These are phyloP conservation scores for Onygenales sp. DNA, from an alignment of 2,329 filamentous ascomycete species.

Conservation along the genomic window DNA sequence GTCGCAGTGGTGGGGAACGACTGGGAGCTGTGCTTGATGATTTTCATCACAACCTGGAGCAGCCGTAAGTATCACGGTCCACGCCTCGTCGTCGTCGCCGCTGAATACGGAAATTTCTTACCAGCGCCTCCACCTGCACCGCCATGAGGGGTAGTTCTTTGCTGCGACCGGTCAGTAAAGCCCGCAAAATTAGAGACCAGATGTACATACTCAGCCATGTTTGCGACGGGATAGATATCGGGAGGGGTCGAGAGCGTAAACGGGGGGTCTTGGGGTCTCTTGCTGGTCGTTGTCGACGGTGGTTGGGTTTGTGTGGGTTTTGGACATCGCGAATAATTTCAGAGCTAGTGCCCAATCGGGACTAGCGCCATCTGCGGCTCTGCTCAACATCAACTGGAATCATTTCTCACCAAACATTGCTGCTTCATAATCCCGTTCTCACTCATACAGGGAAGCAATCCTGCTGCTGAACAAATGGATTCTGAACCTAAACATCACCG, in stretches of 20 bases:
- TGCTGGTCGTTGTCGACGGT: background rate
- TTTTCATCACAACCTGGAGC: constrained; percentile 83
- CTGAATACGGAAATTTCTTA: constrained; percentile 37
- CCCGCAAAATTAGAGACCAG: background rate
- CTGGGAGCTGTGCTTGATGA: constrained; percentile 88
- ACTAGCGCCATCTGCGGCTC: background rate
- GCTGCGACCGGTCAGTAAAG: constrained; percentile 21
- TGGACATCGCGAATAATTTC: constrained; percentile 3
- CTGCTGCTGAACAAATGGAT: too few species aligned
- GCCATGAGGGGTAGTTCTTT: constrained; percentile 69
- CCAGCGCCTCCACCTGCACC: constrained; percentile 91
- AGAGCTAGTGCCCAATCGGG: background rate
- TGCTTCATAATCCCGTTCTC: too few species aligned
- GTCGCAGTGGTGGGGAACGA: constrained; percentile 83
- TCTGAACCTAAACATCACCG: constrained; percentile 15
- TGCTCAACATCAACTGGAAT: background rate
- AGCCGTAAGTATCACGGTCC: constrained; percentile 12
- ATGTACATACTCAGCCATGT: constrained; percentile 13
- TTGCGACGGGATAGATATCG: constrained; percentile 2
- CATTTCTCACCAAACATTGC: too few species aligned
- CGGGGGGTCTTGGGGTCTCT: background rate
- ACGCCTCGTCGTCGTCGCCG: background rate
- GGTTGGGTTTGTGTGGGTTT: constrained; percentile 4
- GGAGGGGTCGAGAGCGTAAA: background rate
- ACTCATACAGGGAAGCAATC: too few species aligned